Evolutionary conservation across 495 filamentous ascomycete genomes (phyloP).

Genomic region (Chlorociboria aeruginascens): DNA sequence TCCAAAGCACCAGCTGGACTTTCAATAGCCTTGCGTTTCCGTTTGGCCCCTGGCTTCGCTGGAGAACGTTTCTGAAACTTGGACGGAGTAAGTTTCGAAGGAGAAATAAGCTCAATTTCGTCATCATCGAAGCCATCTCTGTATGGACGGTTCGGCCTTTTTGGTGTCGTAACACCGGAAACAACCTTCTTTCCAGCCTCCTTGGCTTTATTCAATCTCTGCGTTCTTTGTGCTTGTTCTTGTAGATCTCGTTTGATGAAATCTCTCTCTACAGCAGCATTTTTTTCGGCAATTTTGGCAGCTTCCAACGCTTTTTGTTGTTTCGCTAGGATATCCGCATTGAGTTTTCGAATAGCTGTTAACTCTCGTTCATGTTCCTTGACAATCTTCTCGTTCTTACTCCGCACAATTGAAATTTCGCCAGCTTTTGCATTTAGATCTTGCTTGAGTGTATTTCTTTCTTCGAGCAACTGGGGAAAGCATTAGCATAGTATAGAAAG

Average conservation of each 20-base stretch:
- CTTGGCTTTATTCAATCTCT: slow-evolving; percentile 25
- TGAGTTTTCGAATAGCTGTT: slow-evolving; percentile 29
- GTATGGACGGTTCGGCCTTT: slow-evolving; percentile 35
- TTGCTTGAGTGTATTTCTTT: slow-evolving; percentile 13
- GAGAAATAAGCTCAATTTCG: slow-evolving; percentile 31
- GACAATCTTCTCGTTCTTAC: slow-evolving; percentile 31
- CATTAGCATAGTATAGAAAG: slow-evolving; percentile 1
- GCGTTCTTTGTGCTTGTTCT: slow-evolving; percentile 25
- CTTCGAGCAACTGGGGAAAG: slow-evolving; percentile 7
- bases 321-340: slow-evolving; percentile 32
- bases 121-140: slow-evolving; percentile 43
- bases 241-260: slow-evolving; percentile 39
- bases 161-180: slow-evolving; percentile 26
- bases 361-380: slow-evolving; percentile 35
- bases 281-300: slow-evolving; percentile 32
- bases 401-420: slow-evolving; percentile 41
- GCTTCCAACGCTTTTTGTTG: slow-evolving; percentile 33
- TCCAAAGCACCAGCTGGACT: slow-evolving; percentile 39
- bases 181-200: slow-evolving; percentile 22
- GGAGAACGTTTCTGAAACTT: slow-evolving; percentile 16
- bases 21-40: slow-evolving; percentile 37
- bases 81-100: slow-evolving; percentile 18
- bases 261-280: slow-evolving; percentile 35
- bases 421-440: slow-evolving; percentile 23
- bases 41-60: slow-evolving; percentile 25